A percentile compares a stretch with the other conserved stretches of the same genome.
Conservation (phyloP, 148 eudicot genomes). For the Rhododendron williamsianum region DNA sequence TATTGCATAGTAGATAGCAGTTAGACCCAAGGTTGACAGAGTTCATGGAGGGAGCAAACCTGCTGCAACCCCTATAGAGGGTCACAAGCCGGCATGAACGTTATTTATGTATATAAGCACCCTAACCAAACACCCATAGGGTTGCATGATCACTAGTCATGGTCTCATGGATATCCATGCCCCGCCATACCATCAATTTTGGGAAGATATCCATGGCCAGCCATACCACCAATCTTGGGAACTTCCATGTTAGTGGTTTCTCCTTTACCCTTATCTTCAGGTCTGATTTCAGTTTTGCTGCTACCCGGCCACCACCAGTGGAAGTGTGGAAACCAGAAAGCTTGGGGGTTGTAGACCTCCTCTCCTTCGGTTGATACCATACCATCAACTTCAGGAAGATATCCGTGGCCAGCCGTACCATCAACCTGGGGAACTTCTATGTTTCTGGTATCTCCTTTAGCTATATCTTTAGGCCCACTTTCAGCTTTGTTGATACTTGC, state of each 20-base stretch:
- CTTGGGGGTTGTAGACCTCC: neutral
- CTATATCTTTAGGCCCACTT: neutral
- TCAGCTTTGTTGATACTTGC: neutral
- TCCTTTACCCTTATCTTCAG: neutral
- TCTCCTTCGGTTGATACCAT: neutral
- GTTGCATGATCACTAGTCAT: neutral
- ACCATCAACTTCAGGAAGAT: neutral
- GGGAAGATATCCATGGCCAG: neutral
- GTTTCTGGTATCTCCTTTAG: neutral
- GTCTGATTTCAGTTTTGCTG: neutral
- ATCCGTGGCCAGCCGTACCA: neutral
- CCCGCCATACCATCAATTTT: neutral
- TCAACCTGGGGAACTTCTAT: neutral
- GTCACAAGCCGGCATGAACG: neutral
- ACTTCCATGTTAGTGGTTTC: neutral
- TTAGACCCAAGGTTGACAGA: neutral
- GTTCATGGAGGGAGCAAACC: neutral
- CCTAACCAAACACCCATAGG: neutral
- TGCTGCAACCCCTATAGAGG: neutral
- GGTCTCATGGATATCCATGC: neutral
- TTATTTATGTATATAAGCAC: neutral
- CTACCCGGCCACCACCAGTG: neutral
- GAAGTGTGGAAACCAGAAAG: neutral
- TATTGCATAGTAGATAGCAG: neutral
- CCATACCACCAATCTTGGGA: neutral